Percentiles rank a stretch among this genome's conserved stretches.
These are phyloP conservation scores for Diaporthe destruens DNA, from an alignment of 2,329 filamentous ascomycete species.

Conservation along the genomic window DNA sequence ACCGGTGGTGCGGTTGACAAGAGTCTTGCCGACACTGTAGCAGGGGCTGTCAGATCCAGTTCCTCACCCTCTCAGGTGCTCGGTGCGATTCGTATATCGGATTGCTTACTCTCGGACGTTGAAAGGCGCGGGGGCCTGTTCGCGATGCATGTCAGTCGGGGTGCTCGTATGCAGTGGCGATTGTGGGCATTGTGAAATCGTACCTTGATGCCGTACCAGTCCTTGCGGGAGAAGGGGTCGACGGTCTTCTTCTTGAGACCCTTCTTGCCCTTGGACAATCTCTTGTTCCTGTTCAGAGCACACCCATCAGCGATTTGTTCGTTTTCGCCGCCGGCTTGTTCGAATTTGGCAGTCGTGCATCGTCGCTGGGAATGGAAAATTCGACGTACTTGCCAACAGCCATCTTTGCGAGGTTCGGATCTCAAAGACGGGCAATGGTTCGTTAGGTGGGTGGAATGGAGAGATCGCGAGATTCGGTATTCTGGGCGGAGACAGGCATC, in stretches of 20 bases:
- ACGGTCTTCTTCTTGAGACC: slow-evolving; percentile 99
- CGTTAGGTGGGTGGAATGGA: slow-evolving; percentile 50
- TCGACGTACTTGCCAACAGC: slow-evolving; percentile 70
- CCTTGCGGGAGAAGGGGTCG: slow-evolving; percentile 98
- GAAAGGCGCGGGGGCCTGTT: slow-evolving; percentile 92
- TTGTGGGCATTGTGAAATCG: slow-evolving; percentile 45
- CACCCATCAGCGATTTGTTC: slow-evolving; percentile 44
- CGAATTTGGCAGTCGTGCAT: slow-evolving; percentile 19
- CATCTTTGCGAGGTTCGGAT: slow-evolving; percentile 67
- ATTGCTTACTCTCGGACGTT: slow-evolving; percentile 90
- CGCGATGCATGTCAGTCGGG: slow-evolving; percentile 45
- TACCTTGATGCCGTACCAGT: slow-evolving; percentile 98
- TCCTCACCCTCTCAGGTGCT: slow-evolving; percentile 14
- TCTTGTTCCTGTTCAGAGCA: slow-evolving; percentile 85
- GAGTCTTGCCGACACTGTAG: slow-evolving; percentile 96
- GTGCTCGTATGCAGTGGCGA: neutral
- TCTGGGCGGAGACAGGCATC: slow-evolving; percentile 40
- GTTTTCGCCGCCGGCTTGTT: slow-evolving; percentile 13
- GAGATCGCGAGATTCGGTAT: slow-evolving; percentile 47
- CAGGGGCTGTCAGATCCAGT: slow-evolving; percentile 39
- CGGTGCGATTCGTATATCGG: slow-evolving; percentile 39
- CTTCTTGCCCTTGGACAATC: slow-evolving; percentile 99
- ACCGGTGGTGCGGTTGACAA: slow-evolving; percentile 99
- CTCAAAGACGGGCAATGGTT: slow-evolving; percentile 57
- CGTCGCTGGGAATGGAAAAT: slow-evolving; percentile 42